Evolutionary conservation across 176 grass and related monocot genomes (phyloP).

Genomic region (Zea mays): DNA sequence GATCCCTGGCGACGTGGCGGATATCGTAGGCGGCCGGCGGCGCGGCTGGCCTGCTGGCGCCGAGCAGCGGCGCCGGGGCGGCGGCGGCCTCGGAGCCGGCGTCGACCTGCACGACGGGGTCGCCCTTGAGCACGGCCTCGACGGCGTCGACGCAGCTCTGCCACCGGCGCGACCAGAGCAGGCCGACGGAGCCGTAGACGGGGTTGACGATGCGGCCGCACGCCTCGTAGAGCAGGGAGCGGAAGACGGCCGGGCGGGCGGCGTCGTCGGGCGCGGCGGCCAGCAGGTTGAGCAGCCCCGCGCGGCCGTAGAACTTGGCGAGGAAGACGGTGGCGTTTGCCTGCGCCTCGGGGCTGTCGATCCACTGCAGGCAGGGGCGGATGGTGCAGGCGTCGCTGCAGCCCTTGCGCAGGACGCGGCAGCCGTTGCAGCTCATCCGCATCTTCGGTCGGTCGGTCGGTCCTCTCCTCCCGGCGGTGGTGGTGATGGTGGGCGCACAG

Average conservation of each 20-base stretch:
- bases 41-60: background rate
- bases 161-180: conserved; percentile 66
- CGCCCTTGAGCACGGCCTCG: conserved; percentile 62
- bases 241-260: conserved; percentile 48
- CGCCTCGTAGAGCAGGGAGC: conserved; percentile 56
- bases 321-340: conserved; percentile 77
- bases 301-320: conserved; percentile 80
- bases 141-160: conserved; percentile 54
- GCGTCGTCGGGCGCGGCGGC: conserved; percentile 37
- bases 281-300: conserved; percentile 66
- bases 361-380: conserved; percentile 69
- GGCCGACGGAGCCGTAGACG: conserved; percentile 61
- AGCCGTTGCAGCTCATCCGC: conserved; percentile 75
- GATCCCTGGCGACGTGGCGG: conserved; percentile 51
- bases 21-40: conserved; percentile 39
- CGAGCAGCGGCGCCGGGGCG: conserved; percentile 28
- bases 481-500: background rate
- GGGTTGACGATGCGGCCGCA: conserved; percentile 69
- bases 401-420: conserved; percentile 66
- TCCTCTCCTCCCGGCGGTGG: background rate
- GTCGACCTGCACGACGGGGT: conserved; percentile 45
- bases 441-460: conserved; percentile 19
- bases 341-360: conserved; percentile 54
- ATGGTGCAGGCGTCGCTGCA: conserved; percentile 64
- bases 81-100: conserved; percentile 10